Evolutionary conservation across 768 basidiomycete species (phyloP).

Genomic region (Rhodotorula graminis): DNA sequence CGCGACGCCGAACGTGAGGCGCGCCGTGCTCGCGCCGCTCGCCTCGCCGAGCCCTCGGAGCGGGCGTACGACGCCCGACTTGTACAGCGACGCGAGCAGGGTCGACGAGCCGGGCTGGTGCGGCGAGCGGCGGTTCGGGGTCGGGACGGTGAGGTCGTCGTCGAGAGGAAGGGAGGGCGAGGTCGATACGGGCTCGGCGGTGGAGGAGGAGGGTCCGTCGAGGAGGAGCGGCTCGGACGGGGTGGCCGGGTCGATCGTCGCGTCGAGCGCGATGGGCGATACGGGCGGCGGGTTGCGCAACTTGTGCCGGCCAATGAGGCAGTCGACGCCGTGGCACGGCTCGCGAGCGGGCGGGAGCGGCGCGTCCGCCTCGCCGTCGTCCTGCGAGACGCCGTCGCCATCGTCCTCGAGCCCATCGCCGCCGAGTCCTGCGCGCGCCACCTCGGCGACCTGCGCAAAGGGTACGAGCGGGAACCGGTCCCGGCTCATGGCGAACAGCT

Average conservation of each 20-base stretch:
- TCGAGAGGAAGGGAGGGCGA: not conserved
- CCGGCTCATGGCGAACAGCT: slow-evolving; percentile 77
- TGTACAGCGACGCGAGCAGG: slow-evolving; percentile 18
- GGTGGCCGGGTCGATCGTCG: slow-evolving; percentile 21
- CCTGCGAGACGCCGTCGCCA: slow-evolving; percentile 26
- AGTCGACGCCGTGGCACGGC: slow-evolving; percentile 32
- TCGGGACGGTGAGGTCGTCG: not conserved
- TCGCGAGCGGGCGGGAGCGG: rapidly evolving
- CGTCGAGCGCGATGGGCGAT: slow-evolving; percentile 27
- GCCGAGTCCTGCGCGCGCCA: slow-evolving; percentile 39
- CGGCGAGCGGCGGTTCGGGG: slow-evolving; percentile 21
- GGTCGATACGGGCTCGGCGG: slow-evolving; percentile 3
- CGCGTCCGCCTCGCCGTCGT: not conserved
- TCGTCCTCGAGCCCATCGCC: slow-evolving; percentile 35
- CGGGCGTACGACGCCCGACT: slow-evolving; percentile 14
- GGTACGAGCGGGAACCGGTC: slow-evolving; percentile 72
- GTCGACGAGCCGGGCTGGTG: slow-evolving; percentile 28
- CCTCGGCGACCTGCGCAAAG: slow-evolving; percentile 46
- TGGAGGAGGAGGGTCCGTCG: slow-evolving; percentile 12
- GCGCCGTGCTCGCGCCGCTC: not conserved
- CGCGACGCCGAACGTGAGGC: slow-evolving; percentile 13
- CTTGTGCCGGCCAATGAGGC: slow-evolving; percentile 36
- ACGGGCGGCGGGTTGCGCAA: slow-evolving; percentile 17
- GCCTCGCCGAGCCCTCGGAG: not conserved
- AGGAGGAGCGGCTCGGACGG: slow-evolving; percentile 21